Base-by-base conservation (phyloP, 2,329 filamentous ascomycete species). In the Botrytis hyacinthi region DNA sequence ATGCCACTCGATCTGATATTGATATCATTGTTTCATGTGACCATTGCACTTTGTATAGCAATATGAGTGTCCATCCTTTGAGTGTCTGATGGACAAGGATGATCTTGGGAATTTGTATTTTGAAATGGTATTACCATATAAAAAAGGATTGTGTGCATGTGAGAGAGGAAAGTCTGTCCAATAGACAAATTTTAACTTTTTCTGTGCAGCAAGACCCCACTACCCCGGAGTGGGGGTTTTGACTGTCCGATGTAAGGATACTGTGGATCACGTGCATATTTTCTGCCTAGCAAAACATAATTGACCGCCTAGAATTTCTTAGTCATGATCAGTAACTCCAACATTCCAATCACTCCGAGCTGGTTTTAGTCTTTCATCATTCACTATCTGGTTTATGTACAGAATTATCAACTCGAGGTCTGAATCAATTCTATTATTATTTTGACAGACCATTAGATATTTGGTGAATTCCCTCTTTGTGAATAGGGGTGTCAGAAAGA, bases 241-340 rank as follows among this genome's bases (percentile, higher is more conserved):
- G 8, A 32, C 29, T 20, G 16, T 32, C 54, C 8, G 16, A 20
- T 35, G 54, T 32, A 20, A 22, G 54, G 29, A 59, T 32, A 9
- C 3, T 22, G 9, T 5, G 9, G 0, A 40, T 62, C 12, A 62
- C 35, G 51, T 57, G 51, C 8, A 8, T 32, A 1, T 16, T 51
- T 67, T 67, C 46, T 67, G 65, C 65, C 65, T 7, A 18, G 32
- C 16, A 67, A 51, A 8, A 12, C 12, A 26, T 1, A 22, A n/a
- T 29, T 67, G 65, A 67, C 65, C 48, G 65, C 65, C 65, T 68
- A 5, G 2, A 4, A 42, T 32, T 8, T 29, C 35, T 68, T 68
- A 68, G 65, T 68, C 65, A 68, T 68, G 16, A 57, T 68, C 35
- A 16, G 35, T 68, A 29, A 67, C 63, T 51, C 44, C 44, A 51